Evolutionary conservation across 768 basidiomycete species (phyloP), one percentile per base, ranked within the genome.

Genomic region (Thelephora ganbajun): DNA sequence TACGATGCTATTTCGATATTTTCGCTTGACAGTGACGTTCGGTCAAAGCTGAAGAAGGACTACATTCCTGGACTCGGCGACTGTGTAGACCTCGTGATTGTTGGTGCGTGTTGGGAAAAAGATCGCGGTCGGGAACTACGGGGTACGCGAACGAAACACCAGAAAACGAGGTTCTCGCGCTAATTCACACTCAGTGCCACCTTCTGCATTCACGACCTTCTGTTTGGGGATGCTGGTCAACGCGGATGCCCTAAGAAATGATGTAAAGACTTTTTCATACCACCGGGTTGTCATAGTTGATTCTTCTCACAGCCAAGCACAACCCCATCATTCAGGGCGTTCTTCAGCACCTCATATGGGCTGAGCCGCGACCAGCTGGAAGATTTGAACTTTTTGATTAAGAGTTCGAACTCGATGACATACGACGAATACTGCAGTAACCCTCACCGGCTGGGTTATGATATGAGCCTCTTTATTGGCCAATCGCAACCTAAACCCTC

Each of bases 101-200:
- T 94, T 16, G 92, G 77, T 1, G 88, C 79, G 16, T 66, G 72
- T 0, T 92, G 88, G 86, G 83, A 88, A 48, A 80, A 79, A 57
- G 73, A 80, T 33, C 72, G 92, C 7, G 92, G 73, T 2, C 65
- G 87, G 46, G 81, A 83, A 46, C 67, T 96, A 5, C 65, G 81
- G 61, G 89, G 89, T 86, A 46, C 12, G 12, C 14, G 4, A 18
- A 16, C 22, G 16, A 16, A 35, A 64, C 22, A 33, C 23, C 41
- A 36, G 5, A 18, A 47, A 5, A 23, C 13, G 12, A 12, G 14
- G 22, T 13, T 22, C 4, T n/a, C 5, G 3, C 7, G 13, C n/a
- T 11, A 14, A 41, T 41, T 11, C 7, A 16, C 14, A 13, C 26
- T 30, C 49, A 88, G 89, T 92, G 3, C 64, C 82, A 11, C 77